A percentile compares a stretch with the other conserved stretches of the same genome.
Conservation (phyloP, 2,329 filamentous ascomycete genomes). For the Aspergillus aculeatus region DNA sequence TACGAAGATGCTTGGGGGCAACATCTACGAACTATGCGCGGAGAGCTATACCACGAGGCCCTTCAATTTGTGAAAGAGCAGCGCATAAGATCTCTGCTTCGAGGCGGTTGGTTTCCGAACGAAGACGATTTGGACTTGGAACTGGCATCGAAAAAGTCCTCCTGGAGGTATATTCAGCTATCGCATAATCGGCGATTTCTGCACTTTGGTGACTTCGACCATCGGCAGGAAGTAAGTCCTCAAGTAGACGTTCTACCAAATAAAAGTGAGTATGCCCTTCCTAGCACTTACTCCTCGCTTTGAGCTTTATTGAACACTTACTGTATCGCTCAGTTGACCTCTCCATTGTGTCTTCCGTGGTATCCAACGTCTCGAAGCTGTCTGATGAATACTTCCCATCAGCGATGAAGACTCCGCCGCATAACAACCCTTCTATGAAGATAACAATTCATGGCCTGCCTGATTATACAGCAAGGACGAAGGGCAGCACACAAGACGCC, state of each 20-base stretch:
- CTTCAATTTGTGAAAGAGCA: conserved; percentile 97
- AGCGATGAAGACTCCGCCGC: conserved; percentile 47
- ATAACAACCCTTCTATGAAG: conserved; percentile 61
- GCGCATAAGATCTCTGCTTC: conserved; percentile 80
- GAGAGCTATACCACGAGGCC: conserved; percentile 86
- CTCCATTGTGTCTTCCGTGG: conserved; percentile 82
- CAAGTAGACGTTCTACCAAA: conserved; percentile 70
- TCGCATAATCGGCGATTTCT: conserved; percentile 89
- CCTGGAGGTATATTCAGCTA: conserved; percentile 80
- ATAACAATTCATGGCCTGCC: conserved; percentile 84
- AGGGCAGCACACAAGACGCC: conserved; percentile 34
- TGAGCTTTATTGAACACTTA: conserved; percentile 3
- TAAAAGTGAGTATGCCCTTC: conserved; percentile 56
- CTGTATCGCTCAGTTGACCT: conserved; percentile 64
- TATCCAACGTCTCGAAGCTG: conserved; percentile 80
- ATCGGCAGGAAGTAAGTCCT: conserved; percentile 64
- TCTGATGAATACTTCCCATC: conserved; percentile 51
- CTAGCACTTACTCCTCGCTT: neutral
- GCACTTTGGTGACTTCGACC: conserved; percentile 82
- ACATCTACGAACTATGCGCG: conserved; percentile 84
- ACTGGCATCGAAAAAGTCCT: conserved; percentile 43
- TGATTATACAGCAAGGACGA: conserved; percentile 28
- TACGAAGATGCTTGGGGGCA: conserved; percentile 95
- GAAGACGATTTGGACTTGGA: conserved; percentile 53
- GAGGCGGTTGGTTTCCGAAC: conserved; percentile 81